Evolutionary conservation across 495 filamentous ascomycete genomes (phyloP).

Genomic region (Talaromyces borbonicus): DNA sequence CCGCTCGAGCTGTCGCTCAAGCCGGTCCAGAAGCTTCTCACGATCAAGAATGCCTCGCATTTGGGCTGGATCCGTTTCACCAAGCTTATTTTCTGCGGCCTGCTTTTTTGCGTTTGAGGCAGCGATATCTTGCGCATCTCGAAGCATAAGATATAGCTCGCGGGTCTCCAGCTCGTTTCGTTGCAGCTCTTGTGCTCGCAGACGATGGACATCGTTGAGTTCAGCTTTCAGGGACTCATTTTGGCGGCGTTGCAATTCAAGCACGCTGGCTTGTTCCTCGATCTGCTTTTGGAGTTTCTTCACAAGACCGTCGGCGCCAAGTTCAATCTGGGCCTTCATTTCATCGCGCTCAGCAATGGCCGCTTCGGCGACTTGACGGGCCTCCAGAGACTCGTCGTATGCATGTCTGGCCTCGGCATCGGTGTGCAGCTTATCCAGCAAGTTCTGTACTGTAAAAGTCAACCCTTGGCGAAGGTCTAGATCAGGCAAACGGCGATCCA

Average conservation of each 20-base stretch:
- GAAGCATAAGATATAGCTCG: conserved; percentile 95
- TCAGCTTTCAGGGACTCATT: conserved; percentile 82
- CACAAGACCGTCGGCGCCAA: conserved; percentile 90
- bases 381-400: conserved; percentile 80
- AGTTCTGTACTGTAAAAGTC: conserved; percentile 91
- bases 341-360: conserved; percentile 96
- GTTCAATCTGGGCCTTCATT: conserved; percentile 81
- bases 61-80: conserved; percentile 56
- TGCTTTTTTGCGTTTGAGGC: conserved; percentile 74
- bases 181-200: conserved; percentile 86
- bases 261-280: conserved; percentile 82
- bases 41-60: conserved; percentile 92
- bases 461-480: conserved; percentile 96
- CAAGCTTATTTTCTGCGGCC: conserved; percentile 39
- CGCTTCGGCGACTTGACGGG: conserved; percentile 84
- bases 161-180: conserved; percentile 91
- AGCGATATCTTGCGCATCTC: conserved; percentile 94
- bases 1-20: conserved; percentile 89
- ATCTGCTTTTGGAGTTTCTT: conserved; percentile 87
- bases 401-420: conserved; percentile 89
- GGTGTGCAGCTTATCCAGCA: conserved; percentile 91
- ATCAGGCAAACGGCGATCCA: conserved; percentile 92
- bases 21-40: conserved; percentile 78
- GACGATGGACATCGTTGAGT: conserved; percentile 71
- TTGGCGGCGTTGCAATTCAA: conserved; percentile 79